Base-by-base conservation (phyloP, 2,329 filamentous ascomycete species). In the Sporothrix pseudoabietina region DNA sequence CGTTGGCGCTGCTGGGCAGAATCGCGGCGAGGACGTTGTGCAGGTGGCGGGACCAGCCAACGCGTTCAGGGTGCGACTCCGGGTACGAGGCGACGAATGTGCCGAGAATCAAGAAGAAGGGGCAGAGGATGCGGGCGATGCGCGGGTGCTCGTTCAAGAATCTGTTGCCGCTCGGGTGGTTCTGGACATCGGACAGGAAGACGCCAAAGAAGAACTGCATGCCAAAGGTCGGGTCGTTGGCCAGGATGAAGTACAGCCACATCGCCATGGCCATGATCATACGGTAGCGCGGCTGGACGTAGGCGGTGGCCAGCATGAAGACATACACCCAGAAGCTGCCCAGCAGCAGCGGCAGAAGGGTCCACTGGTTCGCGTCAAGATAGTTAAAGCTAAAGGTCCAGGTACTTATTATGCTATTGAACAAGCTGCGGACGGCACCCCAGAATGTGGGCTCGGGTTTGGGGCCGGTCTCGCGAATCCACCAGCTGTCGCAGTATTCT, bases 131-230 rank as follows among this genome's bases (percentile, higher is more conserved):
- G 69, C 80, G 80, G 16, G 81, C 80, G 8, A 82, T 73, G 30
- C 83, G 83, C n/a, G 85, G 82, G 41, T 83, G 84, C 41, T 82
- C 82, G 65, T 82, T 77, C 10, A 85, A 82, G 76, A 84, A 86
- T 26, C 86, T 83, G 69, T 82, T 83, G 76, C 86, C 84, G 0
- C 83, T 80, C 57, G 83, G 82, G 76, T 84, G 81, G 78, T 87
- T 86, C 74, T 88, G 86, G 52, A 90, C 77, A 77, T 91, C 89
- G 44, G 87, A 86, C 41, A 91, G 82, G 77, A 90, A 87, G 77
- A 88, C 88, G 75, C 89, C 89, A 74, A 86, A 86, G 79, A 89
- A 87, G 78, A 90, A 87, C 79, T 89, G 89, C 80, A 87, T 86
- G 68, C 86, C 85, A 74, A 87, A 87, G 49, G 81, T 16, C 19